A percentile compares a stretch with the other conserved stretches of the same genome.
Evolutionary conservation across 2,329 filamentous ascomycete genomes (phyloP).

Genomic region (Zasmidium angulare): DNA sequence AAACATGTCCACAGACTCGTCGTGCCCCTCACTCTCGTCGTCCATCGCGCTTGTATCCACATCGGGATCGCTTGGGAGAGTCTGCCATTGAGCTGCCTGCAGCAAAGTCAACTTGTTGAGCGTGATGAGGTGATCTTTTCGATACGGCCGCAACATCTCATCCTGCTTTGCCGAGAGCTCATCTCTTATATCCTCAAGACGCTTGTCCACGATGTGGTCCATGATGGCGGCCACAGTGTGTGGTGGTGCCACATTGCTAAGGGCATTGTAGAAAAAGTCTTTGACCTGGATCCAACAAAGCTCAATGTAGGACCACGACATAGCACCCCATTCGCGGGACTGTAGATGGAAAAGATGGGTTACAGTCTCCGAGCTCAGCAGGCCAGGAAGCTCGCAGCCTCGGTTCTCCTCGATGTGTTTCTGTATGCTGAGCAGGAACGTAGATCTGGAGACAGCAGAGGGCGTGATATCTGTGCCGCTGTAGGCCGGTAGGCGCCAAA

Average conservation of each 20-base stretch:
- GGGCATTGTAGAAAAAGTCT: background rate
- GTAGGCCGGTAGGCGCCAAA: too few species aligned
- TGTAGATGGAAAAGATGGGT: background rate
- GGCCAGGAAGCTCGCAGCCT: background rate
- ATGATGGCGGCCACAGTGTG: background rate
- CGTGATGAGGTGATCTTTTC: background rate
- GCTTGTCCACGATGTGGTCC: background rate
- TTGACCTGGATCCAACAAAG: background rate
- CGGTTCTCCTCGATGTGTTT: background rate
- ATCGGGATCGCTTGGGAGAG: background rate
- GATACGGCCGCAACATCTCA: background rate
- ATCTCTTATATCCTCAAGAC: background rate
- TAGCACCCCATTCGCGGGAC: background rate
- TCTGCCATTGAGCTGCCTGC: background rate
- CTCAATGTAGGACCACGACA: background rate
- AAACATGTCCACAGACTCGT: background rate
- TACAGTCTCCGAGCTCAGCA: background rate
- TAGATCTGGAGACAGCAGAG: background rate
- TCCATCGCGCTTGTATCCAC: too few species aligned
- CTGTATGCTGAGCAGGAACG: background rate
- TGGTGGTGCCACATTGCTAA: background rate
- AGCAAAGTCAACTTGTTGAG: background rate
- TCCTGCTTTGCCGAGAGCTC: background rate
- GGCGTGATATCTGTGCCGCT: too few species aligned
- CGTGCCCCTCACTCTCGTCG: background rate